phyloP scores from a whole-genome alignment of 2,329 filamentous ascomycete genomes.

The Pseudocercospora fuligena region DNA sequence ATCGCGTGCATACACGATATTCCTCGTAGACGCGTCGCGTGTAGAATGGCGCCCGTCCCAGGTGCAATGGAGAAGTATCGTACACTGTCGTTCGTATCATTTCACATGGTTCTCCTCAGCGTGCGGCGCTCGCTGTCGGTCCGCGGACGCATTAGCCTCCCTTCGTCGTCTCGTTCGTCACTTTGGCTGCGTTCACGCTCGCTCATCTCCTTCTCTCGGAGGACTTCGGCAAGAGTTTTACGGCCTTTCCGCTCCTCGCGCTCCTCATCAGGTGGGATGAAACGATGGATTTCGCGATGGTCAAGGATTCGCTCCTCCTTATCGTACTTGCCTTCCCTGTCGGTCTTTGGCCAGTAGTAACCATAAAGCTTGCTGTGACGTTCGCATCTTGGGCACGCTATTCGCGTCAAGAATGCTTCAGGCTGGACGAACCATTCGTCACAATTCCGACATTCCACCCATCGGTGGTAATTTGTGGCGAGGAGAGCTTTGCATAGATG shows the following conservation, averaged over 20 bases:
- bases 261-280: slow-evolving; percentile 63
- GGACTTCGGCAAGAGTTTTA: slow-evolving; percentile 38
- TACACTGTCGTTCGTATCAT: slow-evolving; percentile 11
- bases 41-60: not conserved
- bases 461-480: slow-evolving; percentile 74
- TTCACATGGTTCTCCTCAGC: slow-evolving; percentile 4
- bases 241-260: slow-evolving; percentile 40
- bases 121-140: not conserved
- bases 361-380: slow-evolving; percentile 95
- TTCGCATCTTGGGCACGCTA: slow-evolving; percentile 89
- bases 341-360: slow-evolving; percentile 94
- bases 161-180: slow-evolving; percentile 5
- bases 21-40: not conserved
- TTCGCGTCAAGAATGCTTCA: slow-evolving; percentile 83
- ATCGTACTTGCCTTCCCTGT: slow-evolving; percentile 75
- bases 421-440: slow-evolving; percentile 81
- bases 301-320: slow-evolving; percentile 73
- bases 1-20: not conserved
- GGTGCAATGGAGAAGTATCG: slow-evolving; percentile 5
- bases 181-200: slow-evolving; percentile 29
- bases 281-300: slow-evolving; percentile 85
- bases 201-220: slow-evolving; percentile 35
- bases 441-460: slow-evolving; percentile 90
- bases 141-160: not conserved
- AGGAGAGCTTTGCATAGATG: slow-evolving; percentile 78